Evolutionary conservation across 192 early-diverging fungal genomes (phyloP).

Genomic region (Backusella tarrabulga): DNA sequence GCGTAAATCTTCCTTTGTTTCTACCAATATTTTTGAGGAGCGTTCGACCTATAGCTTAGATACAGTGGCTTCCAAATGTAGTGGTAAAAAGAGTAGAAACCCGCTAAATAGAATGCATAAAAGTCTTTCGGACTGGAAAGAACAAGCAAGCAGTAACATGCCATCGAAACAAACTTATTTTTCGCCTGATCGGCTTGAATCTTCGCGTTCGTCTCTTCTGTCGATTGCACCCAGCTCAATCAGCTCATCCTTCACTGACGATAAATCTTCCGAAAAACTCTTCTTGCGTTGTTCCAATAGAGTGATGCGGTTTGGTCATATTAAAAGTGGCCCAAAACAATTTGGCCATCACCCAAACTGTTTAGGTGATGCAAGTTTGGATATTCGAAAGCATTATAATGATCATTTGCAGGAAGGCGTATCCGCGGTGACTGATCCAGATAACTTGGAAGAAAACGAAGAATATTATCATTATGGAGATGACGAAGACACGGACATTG

Average conservation of each 20-base stretch:
- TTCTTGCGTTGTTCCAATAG: neutral
- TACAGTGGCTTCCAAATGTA: neutral
- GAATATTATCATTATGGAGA: neutral
- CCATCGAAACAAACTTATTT: neutral
- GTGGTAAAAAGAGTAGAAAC: neutral
- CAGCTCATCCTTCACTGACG: neutral
- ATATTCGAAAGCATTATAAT: neutral
- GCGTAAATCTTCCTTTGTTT: neutral
- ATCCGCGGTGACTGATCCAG: neutral
- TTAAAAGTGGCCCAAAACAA: neutral
- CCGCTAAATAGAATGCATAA: neutral
- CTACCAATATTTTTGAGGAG: neutral
- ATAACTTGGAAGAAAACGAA: neutral
- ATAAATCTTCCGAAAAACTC: neutral
- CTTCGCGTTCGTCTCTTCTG: neutral
- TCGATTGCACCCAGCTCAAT: neutral
- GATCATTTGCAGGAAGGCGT: neutral
- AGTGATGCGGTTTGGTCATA: constrained; percentile 5
- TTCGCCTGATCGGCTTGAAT: neutral
- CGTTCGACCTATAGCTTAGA: neutral
- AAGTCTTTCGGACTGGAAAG: neutral
- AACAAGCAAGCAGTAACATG: neutral
- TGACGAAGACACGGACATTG: neutral
- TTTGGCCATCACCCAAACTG: neutral
- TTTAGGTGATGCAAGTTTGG: neutral